Base-by-base conservation (phyloP, 306 rosid species). In the Cucurbita pepo region DNA sequence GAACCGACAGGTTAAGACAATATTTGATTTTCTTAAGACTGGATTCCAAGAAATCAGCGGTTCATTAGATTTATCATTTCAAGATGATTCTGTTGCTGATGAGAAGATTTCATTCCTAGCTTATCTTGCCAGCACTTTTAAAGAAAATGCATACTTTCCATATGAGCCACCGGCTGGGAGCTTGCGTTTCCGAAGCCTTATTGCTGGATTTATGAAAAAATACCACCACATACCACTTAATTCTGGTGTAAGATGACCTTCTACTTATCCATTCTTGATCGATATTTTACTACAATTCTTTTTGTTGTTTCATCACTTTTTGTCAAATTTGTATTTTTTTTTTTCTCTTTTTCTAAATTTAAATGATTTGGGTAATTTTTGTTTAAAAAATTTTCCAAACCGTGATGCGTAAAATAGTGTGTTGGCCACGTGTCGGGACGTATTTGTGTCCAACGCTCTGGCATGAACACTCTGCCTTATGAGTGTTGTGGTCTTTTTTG, bases 81-180 rank as follows among this genome's bases (percentile, higher is more conserved):
- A 83, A 80, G 97, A 94, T 40, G 99, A 94, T 79, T 88, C 96
- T 75, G 95, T 94, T 77, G 99, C 97, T 74, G 99, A 94, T 77
- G 99, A 91, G 88, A 91, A 94, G 91, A 87, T 94, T 88, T 87
- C 99, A 66, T 89, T 91, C 81, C 88, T 91, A 60, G 95, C 95
- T 75, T 88, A 91, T 80, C 95, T 94, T 78, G 88, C 96, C 64
- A 79, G 81, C 43, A 81, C 81, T 74, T 79, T 94, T 65, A 94
- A 88, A 78, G 86, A 83, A 76, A 85, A 78, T 84, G 83, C 86
- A 8, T 77, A 53, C 83, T 83, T 91, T 83, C 84, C 90, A 6
- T 94, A 89, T 74, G 99, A 94, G 85, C 99, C 95, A 82, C 96
- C 99, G 2, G 95, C 94, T 12, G 99, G 99, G 83, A 89, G 86